Evolutionary conservation across 2,329 filamentous ascomycete genomes (phyloP), one percentile per base, ranked within the genome.

Genomic region (Pseudogymnoascus pannorum): DNA sequence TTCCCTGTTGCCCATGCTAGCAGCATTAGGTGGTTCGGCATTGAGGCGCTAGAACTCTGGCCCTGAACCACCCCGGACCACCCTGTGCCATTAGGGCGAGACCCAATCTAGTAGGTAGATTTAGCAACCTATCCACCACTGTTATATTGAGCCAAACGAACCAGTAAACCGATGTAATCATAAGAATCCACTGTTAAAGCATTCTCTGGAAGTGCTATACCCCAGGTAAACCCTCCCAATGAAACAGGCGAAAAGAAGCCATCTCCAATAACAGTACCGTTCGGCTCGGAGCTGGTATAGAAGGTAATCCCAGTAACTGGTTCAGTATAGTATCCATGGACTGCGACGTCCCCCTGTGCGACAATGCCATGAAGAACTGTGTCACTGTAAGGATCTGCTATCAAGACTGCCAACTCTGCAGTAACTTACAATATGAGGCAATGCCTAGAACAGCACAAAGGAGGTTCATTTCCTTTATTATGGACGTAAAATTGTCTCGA

Each of bases 81-180:
- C 12, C 83, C 84, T 22, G 77, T 78, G 2, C 74, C 71, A 16
- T 76, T 76, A 3, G 61, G 75, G 67, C 69, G 78, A 77, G 74
- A 77, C 68, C 80, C 81, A 63, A 59, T 57, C 62, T 64, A 44
- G 12, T 61, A 6, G 22, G 59, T 61, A 40, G 60, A 60, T n/a
- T 38, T 9, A n/a, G n/a, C n/a, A n/a, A n/a, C n/a, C n/a, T 8
- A n/a, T n/a, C 16, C 31, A 8, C 18, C 16, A 14, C 14, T 51
- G 22, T 29, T 16, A 29, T 29, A 29, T 11, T 36, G 5, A 12
- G 20, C 8, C 1, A 58, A 59, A 60, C 77, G 66, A 65, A 85
- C 83, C 54, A 86, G 73, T 58, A 82, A 77, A 36, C 84, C 84
- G 61, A 87, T 81, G 66, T 85, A 86, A 68, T 87, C 84, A 48